Evolutionary conservation across 2,329 filamentous ascomycete genomes (phyloP), one percentile per base, ranked within the genome.

Genomic region (Xylaria sp.): DNA sequence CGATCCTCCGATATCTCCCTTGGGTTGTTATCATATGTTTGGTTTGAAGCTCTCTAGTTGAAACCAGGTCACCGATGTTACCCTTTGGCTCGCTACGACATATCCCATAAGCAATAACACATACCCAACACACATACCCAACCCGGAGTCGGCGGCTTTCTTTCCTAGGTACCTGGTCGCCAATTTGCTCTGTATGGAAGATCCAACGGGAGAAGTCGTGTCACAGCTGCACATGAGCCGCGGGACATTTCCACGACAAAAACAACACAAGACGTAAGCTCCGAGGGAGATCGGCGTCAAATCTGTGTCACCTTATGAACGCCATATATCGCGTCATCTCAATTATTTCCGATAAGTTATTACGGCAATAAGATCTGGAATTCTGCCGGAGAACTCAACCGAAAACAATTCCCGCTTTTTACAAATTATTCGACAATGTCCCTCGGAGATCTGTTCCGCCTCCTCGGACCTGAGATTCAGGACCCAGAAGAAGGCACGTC

Each of bases 401-500:
- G 33, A 14, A 14, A 35, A 9, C 50, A 11, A n/a, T n/a, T 25
- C 17, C 45, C 43, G 40, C 37, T 23, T 50, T 28, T 9, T 19
- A 31, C 35, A n/a, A 33, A 25, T 21, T 37, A 2, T 46, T 37
- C 40, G 23, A 21, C 31, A 73, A n/a, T 72, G 71, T 59, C 61
- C 67, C 49, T 68, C 7, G 8, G 33, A 12, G 42, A 38, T 35
- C 40, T 73, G 23, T 31, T 71, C 57, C 60, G 67, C 58, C 67
- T 47, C 31, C 63, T 73, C 50, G 71, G 70, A 14, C 50, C 70
- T 54, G 70, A 72, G 63, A 69, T 69, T 19, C 62, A 69, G 23
- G 67, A 69, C 23, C 72, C 76, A 4, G 80, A 83, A 66, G 67
- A 69, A 69, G 67, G 75, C 60, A 65, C 53, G 65, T 63, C 14